phyloP scores from a whole-genome alignment of 305 asterid species.

The Lippia alba region DNA sequence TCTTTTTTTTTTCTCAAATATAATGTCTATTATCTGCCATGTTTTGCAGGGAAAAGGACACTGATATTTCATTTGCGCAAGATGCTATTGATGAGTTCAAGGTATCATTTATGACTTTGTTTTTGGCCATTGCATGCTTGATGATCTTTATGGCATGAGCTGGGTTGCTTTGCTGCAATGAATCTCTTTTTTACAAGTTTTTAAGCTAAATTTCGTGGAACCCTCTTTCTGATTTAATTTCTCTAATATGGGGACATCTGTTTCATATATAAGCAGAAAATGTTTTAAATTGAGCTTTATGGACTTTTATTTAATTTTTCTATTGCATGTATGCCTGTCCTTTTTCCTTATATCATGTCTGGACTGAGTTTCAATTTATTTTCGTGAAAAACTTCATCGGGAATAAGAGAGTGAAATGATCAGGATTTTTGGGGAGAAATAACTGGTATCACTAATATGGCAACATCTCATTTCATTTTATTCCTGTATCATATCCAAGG shows the following conservation, averaged over 20 bases:
- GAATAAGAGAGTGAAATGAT: background rate
- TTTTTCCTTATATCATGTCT: background rate
- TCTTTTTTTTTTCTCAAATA: slow-evolving; percentile 13
- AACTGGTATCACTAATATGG: background rate
- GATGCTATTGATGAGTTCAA: slow-evolving; percentile 97
- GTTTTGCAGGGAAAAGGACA: slow-evolving; percentile 88
- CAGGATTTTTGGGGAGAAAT: background rate
- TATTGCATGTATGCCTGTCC: slow-evolving; percentile 5
- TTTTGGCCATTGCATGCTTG: slow-evolving; percentile 28
- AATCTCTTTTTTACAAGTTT: slow-evolving; percentile 1
- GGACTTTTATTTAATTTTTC: background rate
- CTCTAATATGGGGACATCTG: no score
- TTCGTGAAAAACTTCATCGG: background rate
- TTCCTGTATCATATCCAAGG: no score
- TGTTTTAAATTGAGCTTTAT: no score
- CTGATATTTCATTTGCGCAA: slow-evolving; percentile 89
- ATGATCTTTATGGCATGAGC: slow-evolving; percentile 30
- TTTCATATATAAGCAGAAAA: no score
- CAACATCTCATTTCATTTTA: no score
- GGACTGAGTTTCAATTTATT: background rate
- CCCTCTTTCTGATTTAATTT: slow-evolving; percentile 15
- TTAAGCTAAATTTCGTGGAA: background rate
- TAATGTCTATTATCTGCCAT: slow-evolving; percentile 32
- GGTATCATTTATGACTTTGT: slow-evolving; percentile 51
- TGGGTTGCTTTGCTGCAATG: slow-evolving; percentile 10